Base-by-base conservation (phyloP, 2,329 filamentous ascomycete genomes). In the Neophaeococcomyces mojaviensis region DNA sequence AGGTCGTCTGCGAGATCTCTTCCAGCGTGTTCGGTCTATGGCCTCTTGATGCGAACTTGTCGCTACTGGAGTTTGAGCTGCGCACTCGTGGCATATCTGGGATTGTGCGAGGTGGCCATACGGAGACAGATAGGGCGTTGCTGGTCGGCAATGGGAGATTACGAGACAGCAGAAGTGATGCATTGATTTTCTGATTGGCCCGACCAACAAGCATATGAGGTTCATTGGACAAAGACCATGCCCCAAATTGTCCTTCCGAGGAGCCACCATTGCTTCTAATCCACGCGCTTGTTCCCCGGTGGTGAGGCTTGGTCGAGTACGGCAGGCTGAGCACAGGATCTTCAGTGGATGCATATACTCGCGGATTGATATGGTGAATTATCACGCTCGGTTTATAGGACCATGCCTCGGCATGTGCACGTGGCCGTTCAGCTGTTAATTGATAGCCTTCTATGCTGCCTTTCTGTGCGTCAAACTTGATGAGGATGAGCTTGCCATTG, bases 391-490 rank as follows among this genome's bases (percentile, higher is more conserved):
- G 67, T 48, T 89, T 76, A 49, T 73, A 74, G 39, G 77, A 67
- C 86, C 86, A 94, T 3, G 73, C 65, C 50, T 81, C 69, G 42
- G 80, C 74, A 2, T 68, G 69, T 5, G 77, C 73, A 19, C 67
- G 63, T 1, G 68, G 68, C 43, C 80, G 74, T 43, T 81, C 76
- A 1, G 85, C 86, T 3, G 89, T 68, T 13, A 96, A 68, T 13
- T 82, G 77, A 60, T 89, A 88, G 2, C 79, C 88, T 65, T 92
- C 86, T 46, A 96, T 94, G 55, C 81, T 82, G 13, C 82, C 84
- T 35, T 78, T 73, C 3, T 77, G 68, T 37, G 80, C 76, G 60
- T 95, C 81, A 59, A 88, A 96, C 10, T 85, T 80, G n/a, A 77
- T 74, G 32, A 95, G 59, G 20, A 94, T 73, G 34, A 95, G 64